Percentiles rank a stretch among this genome's conserved stretches.
Evolutionary conservation across 2,329 filamentous ascomycete genomes (phyloP).

Genomic region (Diaporthe aspalathi): DNA sequence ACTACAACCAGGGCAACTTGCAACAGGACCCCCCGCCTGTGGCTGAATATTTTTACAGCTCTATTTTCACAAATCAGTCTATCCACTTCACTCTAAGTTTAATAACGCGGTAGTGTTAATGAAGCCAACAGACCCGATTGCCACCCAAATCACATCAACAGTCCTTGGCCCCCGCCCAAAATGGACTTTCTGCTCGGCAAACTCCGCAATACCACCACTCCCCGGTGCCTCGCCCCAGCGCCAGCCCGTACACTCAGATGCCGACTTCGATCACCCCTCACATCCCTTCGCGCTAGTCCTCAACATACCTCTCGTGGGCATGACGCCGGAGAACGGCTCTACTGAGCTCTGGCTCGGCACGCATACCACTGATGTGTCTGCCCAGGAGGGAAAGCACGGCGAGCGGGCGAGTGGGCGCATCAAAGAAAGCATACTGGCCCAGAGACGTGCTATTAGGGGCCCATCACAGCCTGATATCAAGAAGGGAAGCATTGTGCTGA

Average conservation of each 20-base stretch:
- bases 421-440: constrained; percentile 52
- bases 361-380: constrained; percentile 52
- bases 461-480: constrained; percentile 63
- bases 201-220: constrained; percentile 65
- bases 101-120: not conserved
- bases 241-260: constrained; percentile 70
- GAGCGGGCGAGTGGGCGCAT: constrained; percentile 65
- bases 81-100: not conserved
- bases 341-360: constrained; percentile 72
- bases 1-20: constrained; percentile 72
- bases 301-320: constrained; percentile 64
- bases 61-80: constrained; percentile 65
- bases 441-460: constrained; percentile 51
- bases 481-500: constrained; percentile 67
- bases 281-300: constrained; percentile 67
- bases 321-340: constrained; percentile 63
- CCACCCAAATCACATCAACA: constrained; percentile 65
- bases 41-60: constrained; percentile 58
- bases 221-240: constrained; percentile 52
- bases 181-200: constrained; percentile 69
- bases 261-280: constrained; percentile 66
- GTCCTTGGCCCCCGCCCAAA: constrained; percentile 66
- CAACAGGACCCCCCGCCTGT: constrained; percentile 70
- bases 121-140: constrained; percentile 58
- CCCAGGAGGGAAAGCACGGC: constrained; percentile 62